phyloP scores from a whole-genome alignment of 768 basidiomycete species.

The Daedaleopsis nitida region DNA sequence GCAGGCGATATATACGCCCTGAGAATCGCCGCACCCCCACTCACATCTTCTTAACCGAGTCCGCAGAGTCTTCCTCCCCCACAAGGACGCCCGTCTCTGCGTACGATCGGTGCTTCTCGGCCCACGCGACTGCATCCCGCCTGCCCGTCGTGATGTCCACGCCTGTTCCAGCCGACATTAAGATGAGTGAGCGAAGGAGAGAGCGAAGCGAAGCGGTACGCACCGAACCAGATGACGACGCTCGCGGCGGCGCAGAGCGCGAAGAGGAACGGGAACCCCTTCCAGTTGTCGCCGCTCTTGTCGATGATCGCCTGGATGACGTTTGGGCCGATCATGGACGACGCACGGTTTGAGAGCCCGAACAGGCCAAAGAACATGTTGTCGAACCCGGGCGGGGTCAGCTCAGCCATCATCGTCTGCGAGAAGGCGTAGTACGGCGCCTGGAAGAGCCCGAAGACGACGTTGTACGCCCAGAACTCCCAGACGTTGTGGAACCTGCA shows the following conservation, averaged over 20 bases:
- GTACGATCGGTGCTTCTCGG: slow-evolving; percentile 32
- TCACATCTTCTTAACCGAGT: slow-evolving; percentile 10
- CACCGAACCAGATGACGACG: slow-evolving; percentile 75
- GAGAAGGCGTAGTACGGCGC: slow-evolving; percentile 88
- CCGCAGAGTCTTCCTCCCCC: slow-evolving; percentile 22
- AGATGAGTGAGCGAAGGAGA: too few relatives aligned
- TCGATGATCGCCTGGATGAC: slow-evolving; percentile 85
- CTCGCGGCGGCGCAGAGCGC: slow-evolving; percentile 67
- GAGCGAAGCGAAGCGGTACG: too few relatives aligned
- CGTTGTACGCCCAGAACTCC: slow-evolving; percentile 90
- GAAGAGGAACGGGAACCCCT: slow-evolving; percentile 84
- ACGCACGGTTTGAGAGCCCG: slow-evolving; percentile 80
- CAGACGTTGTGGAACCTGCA: slow-evolving; percentile 73
- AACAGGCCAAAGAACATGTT: slow-evolving; percentile 91
- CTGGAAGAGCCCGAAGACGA: slow-evolving; percentile 80
- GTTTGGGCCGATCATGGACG: slow-evolving; percentile 86
- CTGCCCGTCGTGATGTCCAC: slow-evolving; percentile 42
- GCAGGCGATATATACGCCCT: background rate
- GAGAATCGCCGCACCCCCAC: background rate
- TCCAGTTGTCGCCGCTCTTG: slow-evolving; percentile 72
- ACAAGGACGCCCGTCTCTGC: slow-evolving; percentile 25
- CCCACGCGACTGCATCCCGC: slow-evolving; percentile 41
- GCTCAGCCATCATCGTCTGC: slow-evolving; percentile 88
- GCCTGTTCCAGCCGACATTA: slow-evolving; percentile 8
- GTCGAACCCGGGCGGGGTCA: slow-evolving; percentile 85